Evolutionary conservation across 352 stramenopile species (phyloP), one percentile per base, ranked within the genome.

Genomic region (Phytophthora pinifolia): DNA sequence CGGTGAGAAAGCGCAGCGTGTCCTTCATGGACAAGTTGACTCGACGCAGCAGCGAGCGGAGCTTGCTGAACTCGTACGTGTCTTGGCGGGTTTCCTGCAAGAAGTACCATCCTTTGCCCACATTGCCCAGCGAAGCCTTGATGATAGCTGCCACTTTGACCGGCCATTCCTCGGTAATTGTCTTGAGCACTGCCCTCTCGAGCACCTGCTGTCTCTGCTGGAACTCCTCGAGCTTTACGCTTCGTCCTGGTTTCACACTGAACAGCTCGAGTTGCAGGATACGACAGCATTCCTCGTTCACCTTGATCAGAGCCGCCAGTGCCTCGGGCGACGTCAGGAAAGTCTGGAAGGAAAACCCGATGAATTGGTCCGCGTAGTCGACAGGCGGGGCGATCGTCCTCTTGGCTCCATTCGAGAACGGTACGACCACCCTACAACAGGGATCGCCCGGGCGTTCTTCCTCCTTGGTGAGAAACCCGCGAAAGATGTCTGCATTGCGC

Each of bases 51-150:
- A 94, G 55, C 6, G 81, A 87, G 1, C 83, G 74, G 2, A 94
- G 62, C 38, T 94, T 94, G 48, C 83, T 93, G 63, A 93, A 93
- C 54, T 94, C 83, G 64, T 94, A 94, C 31, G 83, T 92, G 54
- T 94, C 85, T 61, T 91, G 83, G 0, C 77, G 73, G 0, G 77
- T 90, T 34, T 94, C 85, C 27, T 94, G 83, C 6, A 94, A 47
- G 35, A 90, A 90, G 46, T 93, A 94, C 81, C 83, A 93, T 8
- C 85, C 85, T 54, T 95, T 95, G 0, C 83, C 83, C 3, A 92
- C 79, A 43, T 87, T 88, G 0, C 67, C 76, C 1, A 95, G 67
- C 6, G 81, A 87, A 0, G 67, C 70, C 50, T 86, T 85, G 56
- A 93, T 88, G 34, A 89, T 87, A 0, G 37, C 61, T 0, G 79